Evolutionary conservation across 2,329 filamentous ascomycete species (phyloP), one percentile per base, ranked within the genome.

Genomic region (Calonectria pseudoreteaudii): DNA sequence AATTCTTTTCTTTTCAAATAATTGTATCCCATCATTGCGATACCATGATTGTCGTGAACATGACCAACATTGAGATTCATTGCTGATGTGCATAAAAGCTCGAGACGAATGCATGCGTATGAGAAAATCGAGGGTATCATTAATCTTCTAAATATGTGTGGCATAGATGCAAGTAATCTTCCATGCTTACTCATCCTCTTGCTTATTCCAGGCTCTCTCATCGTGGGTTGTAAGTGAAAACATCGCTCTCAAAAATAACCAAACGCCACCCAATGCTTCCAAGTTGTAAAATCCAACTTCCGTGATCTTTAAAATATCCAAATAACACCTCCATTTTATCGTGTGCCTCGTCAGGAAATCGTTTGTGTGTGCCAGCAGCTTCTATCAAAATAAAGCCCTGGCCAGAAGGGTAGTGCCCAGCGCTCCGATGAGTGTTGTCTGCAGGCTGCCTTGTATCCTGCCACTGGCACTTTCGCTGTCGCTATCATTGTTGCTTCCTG

Each of bases 401-500:
- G 38, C 56, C 16, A 76, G n/a, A 13, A 75, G 49, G 31, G 56
- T 26, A 30, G 70, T 73, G 20, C 68, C 67, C 23, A 68, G 28
- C 28, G 50, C 53, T 28, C 71, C 50, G n/a, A 78, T 30, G 30
- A 71, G 50, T 16, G 31, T 41, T 20, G 30, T 64, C 26, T 26
- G 66, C 9, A 34, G 23, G 8, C 62, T 38, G 41, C 47, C 47
- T 4, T 10, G 10, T 14, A 70, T 13, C 30, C 23, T 53, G 8
- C 14, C 60, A 7, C 76, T 70, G 20, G 66, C 49, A 23, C 28
- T 68, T 20, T 77, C 67, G 13, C 53, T 65, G n/a, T 70, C 44
- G n/a, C 28, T 71, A 16, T 78, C 68, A 11, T 52, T 65, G 20
- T 70, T n/a, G 56, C 34, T 62, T 26, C 56, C 56, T 38, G 34